Percentiles rank a stretch among this genome's conserved stretches.
Conservation (phyloP, 345 rosid species). For the Euphorbia lathyris region DNA sequence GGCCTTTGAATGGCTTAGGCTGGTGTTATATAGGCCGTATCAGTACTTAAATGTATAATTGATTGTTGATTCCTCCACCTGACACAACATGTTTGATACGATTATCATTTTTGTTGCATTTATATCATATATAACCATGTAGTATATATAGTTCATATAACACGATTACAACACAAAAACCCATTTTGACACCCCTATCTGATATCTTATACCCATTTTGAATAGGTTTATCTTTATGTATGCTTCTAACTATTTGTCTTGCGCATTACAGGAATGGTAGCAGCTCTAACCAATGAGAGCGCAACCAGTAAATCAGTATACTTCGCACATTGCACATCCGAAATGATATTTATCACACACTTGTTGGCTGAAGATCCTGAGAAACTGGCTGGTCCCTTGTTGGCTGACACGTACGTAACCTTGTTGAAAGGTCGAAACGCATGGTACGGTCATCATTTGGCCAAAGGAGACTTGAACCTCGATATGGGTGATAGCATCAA, state of each 20-base stretch:
- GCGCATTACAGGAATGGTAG: constrained; percentile 73
- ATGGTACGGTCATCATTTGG: constrained; percentile 94
- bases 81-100: too few relatives aligned
- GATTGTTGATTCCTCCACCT: neutral
- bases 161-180: too few relatives aligned
- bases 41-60: neutral
- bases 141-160: too few relatives aligned
- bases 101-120: too few relatives aligned
- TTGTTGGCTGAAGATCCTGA: constrained; percentile 92
- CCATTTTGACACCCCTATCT: neutral
- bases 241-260: neutral
- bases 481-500: constrained; percentile 95
- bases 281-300: constrained; percentile 88
- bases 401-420: constrained; percentile 96
- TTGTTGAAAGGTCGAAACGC: constrained; percentile 93
- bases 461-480: constrained; percentile 65
- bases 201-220: neutral
- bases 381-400: constrained; percentile 89
- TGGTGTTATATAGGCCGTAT: too few relatives aligned
- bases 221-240: neutral
- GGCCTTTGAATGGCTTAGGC: too few relatives aligned
- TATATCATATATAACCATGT: too few relatives aligned
- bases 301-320: constrained; percentile 98
- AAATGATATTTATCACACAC: constrained; percentile 97
- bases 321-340: constrained; percentile 94